phyloP scores from a whole-genome alignment of 306 rosid genomes.

The Clitoria ternatea region DNA sequence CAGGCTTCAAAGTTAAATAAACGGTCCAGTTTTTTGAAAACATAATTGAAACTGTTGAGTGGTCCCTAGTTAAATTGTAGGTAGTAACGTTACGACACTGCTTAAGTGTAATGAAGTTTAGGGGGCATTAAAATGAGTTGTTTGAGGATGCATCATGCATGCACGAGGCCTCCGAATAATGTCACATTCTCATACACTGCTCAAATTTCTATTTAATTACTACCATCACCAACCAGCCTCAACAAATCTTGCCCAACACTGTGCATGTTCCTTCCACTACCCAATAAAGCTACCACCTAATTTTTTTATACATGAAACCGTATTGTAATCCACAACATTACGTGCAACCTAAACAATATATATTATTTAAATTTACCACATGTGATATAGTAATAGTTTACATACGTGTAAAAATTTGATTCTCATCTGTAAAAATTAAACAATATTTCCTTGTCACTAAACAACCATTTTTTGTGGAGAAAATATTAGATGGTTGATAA shows the following conservation, averaged over 20 bases:
- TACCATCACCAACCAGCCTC: conserved; percentile 20
- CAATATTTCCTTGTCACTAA: no score
- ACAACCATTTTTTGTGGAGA: no score
- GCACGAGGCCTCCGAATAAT: conserved; percentile 49
- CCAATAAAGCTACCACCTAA: neutral
- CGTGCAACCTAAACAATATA: neutral
- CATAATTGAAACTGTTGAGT: neutral
- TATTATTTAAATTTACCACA: no score
- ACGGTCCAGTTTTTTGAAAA: neutral
- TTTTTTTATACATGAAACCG: neutral
- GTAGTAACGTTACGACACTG: conserved; percentile 28
- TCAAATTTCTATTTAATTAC: conserved; percentile 18
- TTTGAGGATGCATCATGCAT: conserved; percentile 44
- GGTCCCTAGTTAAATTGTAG: conserved; percentile 29
- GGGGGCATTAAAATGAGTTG: neutral
- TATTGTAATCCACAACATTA: neutral
- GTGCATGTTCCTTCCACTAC: conserved; percentile 27
- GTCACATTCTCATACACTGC: conserved; percentile 45
- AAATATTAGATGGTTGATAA: no score
- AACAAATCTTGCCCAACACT: conserved; percentile 30
- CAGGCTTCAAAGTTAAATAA: neutral
- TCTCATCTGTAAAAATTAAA: no score
- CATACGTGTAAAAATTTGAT: no score
- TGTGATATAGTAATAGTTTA: no score
- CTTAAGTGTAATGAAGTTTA: conserved; percentile 6